phyloP scores from a whole-genome alignment of 2,329 filamentous ascomycete genomes.

The Penicillium sp. region DNA sequence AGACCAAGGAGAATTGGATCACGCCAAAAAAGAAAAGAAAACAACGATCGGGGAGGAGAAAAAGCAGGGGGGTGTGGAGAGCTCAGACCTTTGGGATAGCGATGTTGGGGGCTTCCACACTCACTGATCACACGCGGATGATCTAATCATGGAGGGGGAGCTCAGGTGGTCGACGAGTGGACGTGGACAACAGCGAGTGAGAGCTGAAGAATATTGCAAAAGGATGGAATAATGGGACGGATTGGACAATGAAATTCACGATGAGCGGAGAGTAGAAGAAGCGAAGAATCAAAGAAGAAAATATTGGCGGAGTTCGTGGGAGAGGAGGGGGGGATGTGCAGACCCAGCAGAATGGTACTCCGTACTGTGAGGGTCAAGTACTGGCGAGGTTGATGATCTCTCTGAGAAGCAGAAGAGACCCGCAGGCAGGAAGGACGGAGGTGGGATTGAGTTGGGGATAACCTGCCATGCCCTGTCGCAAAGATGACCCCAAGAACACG shows the following conservation, averaged over 20 bases:
- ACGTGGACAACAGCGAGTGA: neutral
- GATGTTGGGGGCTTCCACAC: conserved; percentile 1
- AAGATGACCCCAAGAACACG: neutral
- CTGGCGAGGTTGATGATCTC: neutral
- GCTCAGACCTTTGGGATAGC: conserved; percentile 17
- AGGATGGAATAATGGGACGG: neutral
- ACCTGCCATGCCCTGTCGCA: neutral
- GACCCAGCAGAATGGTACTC: neutral
- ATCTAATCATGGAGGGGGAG: conserved; percentile 15
- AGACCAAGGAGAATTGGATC: neutral
- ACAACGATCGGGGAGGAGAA: conserved; percentile 3
- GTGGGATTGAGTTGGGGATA: neutral
- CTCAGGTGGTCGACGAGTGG: neutral
- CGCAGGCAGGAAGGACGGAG: neutral
- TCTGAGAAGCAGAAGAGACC: neutral
- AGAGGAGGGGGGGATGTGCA: neutral
- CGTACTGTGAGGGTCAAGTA: neutral
- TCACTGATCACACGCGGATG: conserved; percentile 9
- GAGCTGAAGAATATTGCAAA: conserved; percentile 6
- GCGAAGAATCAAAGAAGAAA: conserved; percentile 15
- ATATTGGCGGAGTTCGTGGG: conserved; percentile 1
- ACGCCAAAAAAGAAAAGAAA: conserved; percentile 1
- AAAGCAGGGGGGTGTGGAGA: neutral
- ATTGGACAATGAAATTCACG: neutral
- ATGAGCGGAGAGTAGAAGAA: neutral